These are phyloP conservation scores for Tetradesmus obliquus DNA, from an alignment of 139 green algal genomes.

Conservation along the genomic window DNA sequence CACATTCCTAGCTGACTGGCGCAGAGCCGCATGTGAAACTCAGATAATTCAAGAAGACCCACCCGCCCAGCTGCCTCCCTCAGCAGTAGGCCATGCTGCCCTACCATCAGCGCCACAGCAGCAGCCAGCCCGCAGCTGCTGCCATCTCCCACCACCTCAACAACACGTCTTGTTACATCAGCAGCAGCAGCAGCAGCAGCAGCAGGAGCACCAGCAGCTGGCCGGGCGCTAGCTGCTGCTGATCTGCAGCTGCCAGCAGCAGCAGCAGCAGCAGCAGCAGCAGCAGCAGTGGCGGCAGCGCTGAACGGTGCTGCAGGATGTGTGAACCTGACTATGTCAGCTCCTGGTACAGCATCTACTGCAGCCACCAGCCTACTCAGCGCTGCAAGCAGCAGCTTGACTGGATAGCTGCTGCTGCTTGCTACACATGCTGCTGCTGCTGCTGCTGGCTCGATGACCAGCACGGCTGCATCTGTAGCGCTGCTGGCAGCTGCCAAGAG, in stretches of 20 bases:
- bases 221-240: not conserved
- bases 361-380: not conserved
- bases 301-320: not conserved
- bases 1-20: no score
- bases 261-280: not conserved
- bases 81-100: not conserved
- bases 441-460: not conserved
- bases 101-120: not conserved
- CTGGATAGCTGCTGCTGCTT: not conserved
- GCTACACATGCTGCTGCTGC: not conserved
- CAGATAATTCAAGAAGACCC: no score
- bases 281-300: not conserved
- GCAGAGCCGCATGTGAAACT: no score
- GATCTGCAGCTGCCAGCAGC: not conserved
- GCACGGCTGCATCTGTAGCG: not conserved
- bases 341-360: not conserved
- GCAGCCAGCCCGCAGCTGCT: not conserved
- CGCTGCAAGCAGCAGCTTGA: constrained; percentile 19
- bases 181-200: not conserved
- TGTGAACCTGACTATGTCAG: not conserved
- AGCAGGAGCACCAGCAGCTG: not conserved
- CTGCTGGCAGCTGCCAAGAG: not conserved
- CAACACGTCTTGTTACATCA: not conserved
- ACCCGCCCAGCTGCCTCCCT: not conserved
- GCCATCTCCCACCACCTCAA: not conserved